Conservation (phyloP, 202 grass and related monocot species). For the Hordeum pubiflorum region DNA sequence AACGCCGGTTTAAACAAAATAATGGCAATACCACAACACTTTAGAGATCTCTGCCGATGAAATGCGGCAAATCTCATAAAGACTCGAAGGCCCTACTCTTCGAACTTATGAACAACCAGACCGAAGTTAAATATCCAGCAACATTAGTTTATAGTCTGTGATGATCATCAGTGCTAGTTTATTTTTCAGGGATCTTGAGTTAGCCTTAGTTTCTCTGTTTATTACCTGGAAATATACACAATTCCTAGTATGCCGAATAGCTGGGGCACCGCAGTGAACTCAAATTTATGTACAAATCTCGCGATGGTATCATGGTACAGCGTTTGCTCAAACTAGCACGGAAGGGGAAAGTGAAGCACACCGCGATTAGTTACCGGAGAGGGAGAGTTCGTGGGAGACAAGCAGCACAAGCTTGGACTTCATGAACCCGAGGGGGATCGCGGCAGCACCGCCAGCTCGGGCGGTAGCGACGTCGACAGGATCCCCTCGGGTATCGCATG, state of each 20-base stretch:
- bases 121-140: neutral
- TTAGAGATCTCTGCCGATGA: neutral
- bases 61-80: neutral
- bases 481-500: constrained; percentile 25
- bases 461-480: neutral
- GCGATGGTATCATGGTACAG: neutral
- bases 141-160: neutral
- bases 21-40: neutral
- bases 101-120: neutral
- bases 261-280: neutral
- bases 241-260: neutral
- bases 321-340: neutral
- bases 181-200: neutral
- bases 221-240: neutral
- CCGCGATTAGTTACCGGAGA: constrained; percentile 55
- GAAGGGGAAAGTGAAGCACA: neutral
- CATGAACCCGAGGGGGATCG: constrained; percentile 65
- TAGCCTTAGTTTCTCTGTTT: neutral
- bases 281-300: neutral
- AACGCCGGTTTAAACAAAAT: neutral
- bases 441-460: neutral
- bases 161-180: neutral
- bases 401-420: constrained; percentile 72
- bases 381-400: constrained; percentile 89
- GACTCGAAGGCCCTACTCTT: neutral